Base-by-base conservation (phyloP, 1,284 basidiomycete genomes). In the Golubevia sp. region DNA sequence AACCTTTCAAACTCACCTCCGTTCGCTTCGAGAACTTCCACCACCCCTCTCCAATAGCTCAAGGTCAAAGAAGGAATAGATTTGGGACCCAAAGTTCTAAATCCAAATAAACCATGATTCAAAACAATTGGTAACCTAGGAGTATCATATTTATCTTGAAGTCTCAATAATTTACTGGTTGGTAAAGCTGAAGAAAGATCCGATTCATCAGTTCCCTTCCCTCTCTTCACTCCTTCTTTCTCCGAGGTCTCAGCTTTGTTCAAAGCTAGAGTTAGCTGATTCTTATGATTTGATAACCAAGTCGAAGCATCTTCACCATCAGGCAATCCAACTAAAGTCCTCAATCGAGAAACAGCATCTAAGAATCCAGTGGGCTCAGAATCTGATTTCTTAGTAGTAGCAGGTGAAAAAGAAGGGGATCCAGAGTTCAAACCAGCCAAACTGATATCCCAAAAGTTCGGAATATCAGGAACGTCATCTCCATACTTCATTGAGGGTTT, bases 41-140 rank as follows among this genome's bases (percentile, higher is more conserved):
- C 30, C 25, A 67, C 58, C 0, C 67, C 67, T 6, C 67, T 60
- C 67, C 67, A 68, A 52, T 68, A 68, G 49, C 56, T 56, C 11
- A 67, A 25, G 6, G 62, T 56, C 8, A 67, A 18, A 21, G 57
- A 11, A 15, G 63, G 55, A 6, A 61, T 21, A 15, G n/a, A 24
- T 13, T 21, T 13, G 7, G 54, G 48, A 15, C 49, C 51, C 11
- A 67, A 44, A 30, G 34, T 18, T 24, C 55, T 50, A 38, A 68
- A 68, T 3, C 67, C 67, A 24, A 68, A 68, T 3, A 68, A 55
- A 24, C 66, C 66, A 34, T 65, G 62, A 24, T 23, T 15, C 18
- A 68, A 66, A n/a, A 66, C 64, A 23, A 67, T 49, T 15, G 66
- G 66, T 1, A 66, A 54, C 23, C 53, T 50, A 15, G 66, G 66